phyloP scores from a whole-genome alignment of 2,329 filamentous ascomycete species.

The Chrysoporthe puriensis region DNA sequence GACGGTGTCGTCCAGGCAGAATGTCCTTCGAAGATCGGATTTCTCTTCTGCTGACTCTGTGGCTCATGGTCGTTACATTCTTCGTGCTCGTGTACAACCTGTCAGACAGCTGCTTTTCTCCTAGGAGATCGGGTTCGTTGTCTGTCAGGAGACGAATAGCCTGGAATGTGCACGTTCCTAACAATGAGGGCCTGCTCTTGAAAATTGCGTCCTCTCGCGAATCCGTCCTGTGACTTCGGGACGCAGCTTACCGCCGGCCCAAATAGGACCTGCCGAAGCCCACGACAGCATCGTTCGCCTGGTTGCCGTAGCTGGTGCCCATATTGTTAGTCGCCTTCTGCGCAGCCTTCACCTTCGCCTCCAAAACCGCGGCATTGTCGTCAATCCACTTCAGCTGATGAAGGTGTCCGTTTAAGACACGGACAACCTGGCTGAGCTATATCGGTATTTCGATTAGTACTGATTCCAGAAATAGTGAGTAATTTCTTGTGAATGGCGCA shows the following conservation, averaged over 20 bases:
- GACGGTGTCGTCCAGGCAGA: neutral
- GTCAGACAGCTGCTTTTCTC: neutral
- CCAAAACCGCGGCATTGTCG: conserved; percentile 76
- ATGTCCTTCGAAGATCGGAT: neutral
- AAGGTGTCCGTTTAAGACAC: conserved; percentile 91
- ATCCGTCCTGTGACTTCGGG: conserved; percentile 13
- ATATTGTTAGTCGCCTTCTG: conserved; percentile 76
- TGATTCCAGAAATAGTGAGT: neutral
- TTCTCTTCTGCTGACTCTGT: neutral
- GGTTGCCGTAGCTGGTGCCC: conserved; percentile 59
- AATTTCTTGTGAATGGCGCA: conserved; percentile 42
- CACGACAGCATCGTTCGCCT: conserved; percentile 75
- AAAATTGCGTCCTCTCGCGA: neutral
- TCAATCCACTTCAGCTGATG: conserved; percentile 94
- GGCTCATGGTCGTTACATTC: neutral
- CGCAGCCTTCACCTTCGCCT: conserved; percentile 79
- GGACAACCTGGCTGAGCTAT: conserved; percentile 91
- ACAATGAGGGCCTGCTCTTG: neutral
- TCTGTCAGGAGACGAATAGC: neutral
- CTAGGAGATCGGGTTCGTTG: neutral
- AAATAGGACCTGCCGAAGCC: conserved; percentile 91
- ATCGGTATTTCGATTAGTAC: conserved; percentile 32
- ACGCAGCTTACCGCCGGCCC: conserved; percentile 62
- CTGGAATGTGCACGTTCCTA: neutral
- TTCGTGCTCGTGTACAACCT: neutral